Base-by-base conservation (phyloP, 768 basidiomycete genomes). In the Glaciozyma martinii region DNA sequence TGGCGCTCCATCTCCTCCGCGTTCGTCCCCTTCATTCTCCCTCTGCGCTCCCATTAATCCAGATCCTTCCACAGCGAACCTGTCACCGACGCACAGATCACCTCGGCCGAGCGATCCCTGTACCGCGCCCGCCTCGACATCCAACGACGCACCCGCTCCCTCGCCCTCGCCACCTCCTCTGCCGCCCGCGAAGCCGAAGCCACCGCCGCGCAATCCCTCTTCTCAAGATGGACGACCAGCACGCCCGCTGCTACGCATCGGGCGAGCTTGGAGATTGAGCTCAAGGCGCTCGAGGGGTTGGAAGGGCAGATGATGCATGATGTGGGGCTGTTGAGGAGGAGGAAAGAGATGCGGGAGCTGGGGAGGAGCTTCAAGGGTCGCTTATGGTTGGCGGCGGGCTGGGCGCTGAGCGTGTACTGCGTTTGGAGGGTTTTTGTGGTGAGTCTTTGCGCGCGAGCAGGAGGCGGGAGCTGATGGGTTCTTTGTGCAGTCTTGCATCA, bases 361-460 rank as follows among this genome's bases (percentile, higher is more conserved):
- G 64, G 70, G 0, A n/a, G 71, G 53, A 72, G 66, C 40, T 63
- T 58, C 54, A 60, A 57, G 27, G 73, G 73, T 18, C 49, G 70
- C 23, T 5, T 70, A 16, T 66, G 71, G 64, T 63, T 71, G 23
- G 37, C 60, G 25, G 27, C 68, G 23, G 73, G 71, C 0, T 71
- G 70, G 70, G 54, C 67, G 3, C 71, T 74, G 59, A 72, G 70
- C 56, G 40, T 71, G 27, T 74, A 74, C 63, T 74, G 73, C 42
- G 62, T 71, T 0, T 69, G 67, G 64, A 42, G 71, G 42, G 68
- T 74, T 2, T 71, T 67, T n/a, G 49, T 69, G 13, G 73, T 72
- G 55, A 33, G 72, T 59, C 29, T 32, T 5, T 10, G 27, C 13
- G 19, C 29, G 2, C 3, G 19, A 21, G 23, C 32, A 8, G 19